Evolutionary conservation across 2,329 filamentous ascomycete species (phyloP).

Genomic region (Rhynchosporium secalis): DNA sequence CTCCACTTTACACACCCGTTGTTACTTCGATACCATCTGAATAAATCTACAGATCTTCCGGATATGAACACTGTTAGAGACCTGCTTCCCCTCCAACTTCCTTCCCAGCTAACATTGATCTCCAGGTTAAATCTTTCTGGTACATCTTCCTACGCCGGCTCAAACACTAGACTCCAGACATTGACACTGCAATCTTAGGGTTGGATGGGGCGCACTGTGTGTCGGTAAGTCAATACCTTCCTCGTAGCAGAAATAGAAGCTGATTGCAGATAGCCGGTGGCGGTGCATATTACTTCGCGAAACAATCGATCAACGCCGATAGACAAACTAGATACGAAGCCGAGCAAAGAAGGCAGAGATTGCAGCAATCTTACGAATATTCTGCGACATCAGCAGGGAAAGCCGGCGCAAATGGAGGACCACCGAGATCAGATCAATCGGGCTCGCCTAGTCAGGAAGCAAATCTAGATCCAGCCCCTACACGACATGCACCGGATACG

Average conservation of each 20-base stretch:
- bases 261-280: constrained; percentile 65
- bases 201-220: constrained; percentile 90
- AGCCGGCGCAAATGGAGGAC: constrained; percentile 45
- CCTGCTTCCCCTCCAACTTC: constrained; percentile 1
- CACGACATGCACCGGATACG: constrained; percentile 73
- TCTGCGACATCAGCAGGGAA: constrained; percentile 34
- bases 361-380: constrained; percentile 56
- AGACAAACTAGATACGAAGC: constrained; percentile 69
- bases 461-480: constrained; percentile 76
- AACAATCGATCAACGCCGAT: constrained; percentile 90
- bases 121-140: constrained; percentile 68
- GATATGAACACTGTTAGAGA: constrained; percentile 56
- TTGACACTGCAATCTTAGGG: constrained; percentile 52
- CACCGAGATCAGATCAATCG: constrained; percentile 58
- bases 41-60: constrained; percentile 11
- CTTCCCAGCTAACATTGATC: constrained; percentile 24
- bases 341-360: constrained; percentile 59
- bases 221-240: constrained; percentile 60
- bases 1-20: not conserved
- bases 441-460: constrained; percentile 71
- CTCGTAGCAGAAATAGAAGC: constrained; percentile 3
- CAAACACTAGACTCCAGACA: constrained; percentile 17
- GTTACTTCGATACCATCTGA: not conserved
- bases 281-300: constrained; percentile 93
- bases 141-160: constrained; percentile 41